Evolutionary conservation across 805 yeast species (phyloP).

Genomic region (Monosporozyma aerobia): DNA sequence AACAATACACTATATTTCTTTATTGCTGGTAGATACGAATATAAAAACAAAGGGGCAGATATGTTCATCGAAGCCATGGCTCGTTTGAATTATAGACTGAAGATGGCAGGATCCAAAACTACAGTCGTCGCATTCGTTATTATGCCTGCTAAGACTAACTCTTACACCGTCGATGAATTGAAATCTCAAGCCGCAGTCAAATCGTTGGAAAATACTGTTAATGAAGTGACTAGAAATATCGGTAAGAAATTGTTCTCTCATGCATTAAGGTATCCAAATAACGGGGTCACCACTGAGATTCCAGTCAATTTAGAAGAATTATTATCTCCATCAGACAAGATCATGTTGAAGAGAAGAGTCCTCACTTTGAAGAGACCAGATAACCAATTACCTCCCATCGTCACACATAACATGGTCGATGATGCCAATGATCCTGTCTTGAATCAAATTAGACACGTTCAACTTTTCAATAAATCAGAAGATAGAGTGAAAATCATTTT

Average conservation of each 20-base stretch:
- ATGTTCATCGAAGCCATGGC: conserved; percentile 90
- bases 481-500: conserved; percentile 92
- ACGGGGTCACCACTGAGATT: conserved; percentile 48
- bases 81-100: conserved; percentile 78
- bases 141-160: conserved; percentile 95
- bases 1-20: conserved; percentile 91
- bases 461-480: conserved; percentile 76
- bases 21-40: conserved; percentile 96
- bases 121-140: conserved; percentile 95
- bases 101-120: conserved; percentile 72
- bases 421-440: conserved; percentile 86
- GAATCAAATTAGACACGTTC: conserved; percentile 84
- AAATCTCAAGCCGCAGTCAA: conserved; percentile 94
- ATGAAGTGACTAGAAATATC: conserved; percentile 76
- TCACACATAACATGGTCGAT: conserved; percentile 93
- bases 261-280: conserved; percentile 58
- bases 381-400: conserved; percentile 85
- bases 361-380: conserved; percentile 71
- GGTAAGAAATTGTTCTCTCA: conserved; percentile 85
- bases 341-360: conserved; percentile 82
- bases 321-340: conserved; percentile 81
- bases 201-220: conserved; percentile 80
- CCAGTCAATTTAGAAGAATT: conserved; percentile 72
- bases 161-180: conserved; percentile 91
- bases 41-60: conserved; percentile 93